Evolutionary conservation across 768 basidiomycete species (phyloP).

Genomic region (Cystofilobasidium ferigula): DNA sequence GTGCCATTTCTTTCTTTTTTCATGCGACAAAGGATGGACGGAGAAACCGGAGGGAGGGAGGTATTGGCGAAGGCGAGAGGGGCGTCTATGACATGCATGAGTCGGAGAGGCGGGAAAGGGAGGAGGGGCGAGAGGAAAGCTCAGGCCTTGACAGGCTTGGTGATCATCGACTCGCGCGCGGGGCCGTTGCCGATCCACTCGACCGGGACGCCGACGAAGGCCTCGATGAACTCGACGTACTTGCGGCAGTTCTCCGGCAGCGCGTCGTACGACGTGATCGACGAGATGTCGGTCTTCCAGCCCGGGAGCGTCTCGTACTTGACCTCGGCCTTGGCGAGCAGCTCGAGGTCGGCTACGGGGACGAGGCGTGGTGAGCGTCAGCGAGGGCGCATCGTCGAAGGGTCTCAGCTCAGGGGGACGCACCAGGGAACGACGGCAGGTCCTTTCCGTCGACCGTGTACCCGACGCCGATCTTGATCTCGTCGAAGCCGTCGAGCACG

Average conservation of each 20-base stretch:
- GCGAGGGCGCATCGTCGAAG: neutral
- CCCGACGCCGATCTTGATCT: constrained; percentile 77
- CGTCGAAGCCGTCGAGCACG: constrained; percentile 66
- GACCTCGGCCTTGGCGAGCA: constrained; percentile 64
- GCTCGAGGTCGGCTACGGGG: constrained; percentile 64
- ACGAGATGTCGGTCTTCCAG: constrained; percentile 70
- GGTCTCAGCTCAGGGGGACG: constrained; percentile 31
- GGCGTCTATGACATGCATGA: too few species aligned
- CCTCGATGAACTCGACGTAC: constrained; percentile 80
- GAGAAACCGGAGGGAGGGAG: too few species aligned
- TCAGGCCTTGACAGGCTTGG: neutral
- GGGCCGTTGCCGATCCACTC: constrained; percentile 27
- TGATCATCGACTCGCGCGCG: constrained; percentile 25
- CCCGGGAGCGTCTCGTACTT: constrained; percentile 80
- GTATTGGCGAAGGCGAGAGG: too few species aligned
- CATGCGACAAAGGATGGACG: too few species aligned
- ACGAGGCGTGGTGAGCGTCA: neutral
- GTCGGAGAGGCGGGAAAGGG: too few species aligned
- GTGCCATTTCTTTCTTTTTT: too few species aligned
- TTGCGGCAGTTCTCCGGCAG: constrained; percentile 73
- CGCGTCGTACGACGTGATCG: constrained; percentile 53
- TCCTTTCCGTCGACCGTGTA: constrained; percentile 69
- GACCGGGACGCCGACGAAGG: constrained; percentile 57
- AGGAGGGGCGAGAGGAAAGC: too few species aligned
- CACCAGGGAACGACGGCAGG: constrained; percentile 76